Base-by-base conservation (phyloP, 2,329 filamentous ascomycete species). In the Fusarium sp. region DNA sequence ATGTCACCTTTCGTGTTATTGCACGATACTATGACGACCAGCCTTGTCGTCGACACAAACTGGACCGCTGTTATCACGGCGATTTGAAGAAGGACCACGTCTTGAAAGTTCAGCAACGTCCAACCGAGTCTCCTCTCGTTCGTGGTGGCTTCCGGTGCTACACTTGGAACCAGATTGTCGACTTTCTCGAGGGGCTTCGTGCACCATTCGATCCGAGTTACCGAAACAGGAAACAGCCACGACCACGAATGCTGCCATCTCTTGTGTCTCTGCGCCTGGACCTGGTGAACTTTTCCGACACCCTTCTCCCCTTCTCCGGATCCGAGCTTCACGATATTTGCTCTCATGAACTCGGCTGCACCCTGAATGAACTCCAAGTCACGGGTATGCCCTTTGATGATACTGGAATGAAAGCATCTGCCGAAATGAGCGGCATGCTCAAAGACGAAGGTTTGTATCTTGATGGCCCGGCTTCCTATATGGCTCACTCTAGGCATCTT, bases 11-110 rank as follows among this genome's bases (percentile, higher is more conserved):
- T 44, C 86, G 88, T 45, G 80, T 89, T 73, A 85, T 89, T 64
- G 87, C 87, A 15, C 83, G 82, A 57, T 89, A 87, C 76, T 90
- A 88, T 67, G 86, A 89, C 61, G 87, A 89, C 54, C 82, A 85
- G 51, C 79, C 77, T 7, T 55, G 60, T 51, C 79, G 80, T 16
- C 83, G 81, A 41, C 85, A 85, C 69, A 83, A 81, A 68, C 78
- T 86, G 48, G 80, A 80, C 31, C 79, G 78, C 27, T 78, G 78
- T 14, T 84, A 87, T 69, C 85, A 87, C 67, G 77, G 79, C 5
- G 81, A 82, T 45, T 70, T 86, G 45, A 84, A 80, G 65, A 84
- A 80, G 58, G 79, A 83, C 11, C 79, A 85, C 23, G 76, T 76
- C 15, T 79, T 88, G 39, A 81, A 80, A 45, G 81, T 87, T 8